These are phyloP conservation scores for Nicotiana attenuata DNA, from an alignment of 257 asterid species.

Conservation along the genomic window DNA sequence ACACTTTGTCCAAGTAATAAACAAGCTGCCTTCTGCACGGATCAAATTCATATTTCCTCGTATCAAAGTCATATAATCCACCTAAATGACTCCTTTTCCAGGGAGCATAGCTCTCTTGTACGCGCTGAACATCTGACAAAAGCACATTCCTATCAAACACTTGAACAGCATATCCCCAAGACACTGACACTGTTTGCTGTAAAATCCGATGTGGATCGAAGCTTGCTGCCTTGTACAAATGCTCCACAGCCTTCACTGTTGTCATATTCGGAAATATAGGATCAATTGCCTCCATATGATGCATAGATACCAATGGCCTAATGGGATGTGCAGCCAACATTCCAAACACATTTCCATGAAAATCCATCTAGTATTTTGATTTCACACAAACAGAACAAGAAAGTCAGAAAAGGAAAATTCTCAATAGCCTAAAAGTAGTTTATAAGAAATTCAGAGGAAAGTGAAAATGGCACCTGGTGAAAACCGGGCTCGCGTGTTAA, in stretches of 20 bases:
- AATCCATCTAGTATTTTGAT: constrained; percentile 52
- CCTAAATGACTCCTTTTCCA: constrained; percentile 42
- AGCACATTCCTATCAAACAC: constrained; percentile 36
- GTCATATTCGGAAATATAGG: constrained; percentile 69
- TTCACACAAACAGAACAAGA: background rate
- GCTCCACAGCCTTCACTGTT: constrained; percentile 36
- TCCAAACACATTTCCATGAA: constrained; percentile 66
- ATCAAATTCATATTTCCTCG: constrained; percentile 31
- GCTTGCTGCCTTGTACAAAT: constrained; percentile 39
- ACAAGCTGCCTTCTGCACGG: constrained; percentile 53
- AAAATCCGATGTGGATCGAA: constrained; percentile 59
- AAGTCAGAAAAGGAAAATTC: background rate
- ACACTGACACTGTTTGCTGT: constrained; percentile 73
- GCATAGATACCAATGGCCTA: constrained; percentile 61
- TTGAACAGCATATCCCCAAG: constrained; percentile 89
- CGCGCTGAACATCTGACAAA: constrained; percentile 48
- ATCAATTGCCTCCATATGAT: constrained; percentile 44
- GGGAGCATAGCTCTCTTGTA: constrained; percentile 42
- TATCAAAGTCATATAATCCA: constrained; percentile 25
- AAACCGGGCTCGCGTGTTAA: constrained; percentile 80
- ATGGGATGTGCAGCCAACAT: constrained; percentile 64
- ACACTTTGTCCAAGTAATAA: constrained; percentile 42
- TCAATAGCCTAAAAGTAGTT: background rate
- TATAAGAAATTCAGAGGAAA: background rate
- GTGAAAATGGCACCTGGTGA: constrained; percentile 59